A percentile compares a stretch with the other conserved stretches of the same genome.
These are phyloP conservation scores for Elaeis guineensis DNA, from an alignment of 176 grass and related monocot genomes.

Conservation along the genomic window DNA sequence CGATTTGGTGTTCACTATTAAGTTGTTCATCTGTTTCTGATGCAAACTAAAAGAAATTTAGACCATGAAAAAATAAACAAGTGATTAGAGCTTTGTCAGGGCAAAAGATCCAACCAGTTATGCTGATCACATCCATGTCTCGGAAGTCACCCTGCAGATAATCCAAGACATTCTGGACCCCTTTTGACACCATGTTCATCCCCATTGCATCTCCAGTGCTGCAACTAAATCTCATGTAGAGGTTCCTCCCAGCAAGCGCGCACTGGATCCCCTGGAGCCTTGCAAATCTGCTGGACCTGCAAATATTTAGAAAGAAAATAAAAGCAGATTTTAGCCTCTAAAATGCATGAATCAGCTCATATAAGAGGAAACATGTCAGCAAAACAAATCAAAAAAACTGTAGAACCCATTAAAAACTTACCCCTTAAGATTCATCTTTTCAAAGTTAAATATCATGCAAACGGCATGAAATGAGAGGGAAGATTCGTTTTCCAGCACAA, in stretches of 20 bases:
- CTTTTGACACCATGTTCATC: conserved; percentile 99
- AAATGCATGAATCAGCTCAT: too few species aligned
- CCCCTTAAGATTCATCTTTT: too few species aligned
- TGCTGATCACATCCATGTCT: conserved; percentile 91
- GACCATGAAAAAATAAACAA: not conserved
- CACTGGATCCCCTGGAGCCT: conserved; percentile 69
- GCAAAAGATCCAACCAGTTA: conserved; percentile 43
- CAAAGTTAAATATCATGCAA: too few species aligned
- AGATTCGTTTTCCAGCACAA: too few species aligned
- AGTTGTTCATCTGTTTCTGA: too few species aligned
- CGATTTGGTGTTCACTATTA: too few species aligned
- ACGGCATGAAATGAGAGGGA: too few species aligned
- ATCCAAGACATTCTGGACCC: conserved; percentile 81
- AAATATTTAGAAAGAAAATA: not conserved
- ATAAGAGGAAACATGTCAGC: too few species aligned
- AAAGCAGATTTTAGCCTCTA: not conserved
- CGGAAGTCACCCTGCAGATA: conserved; percentile 70
- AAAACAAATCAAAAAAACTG: too few species aligned
- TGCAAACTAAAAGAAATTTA: too few species aligned
- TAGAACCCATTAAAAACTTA: too few species aligned
- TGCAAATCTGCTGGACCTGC: conserved; percentile 84
- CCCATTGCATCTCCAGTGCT: conserved; percentile 96
- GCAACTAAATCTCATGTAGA: conserved; percentile 92
- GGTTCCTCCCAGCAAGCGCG: conserved; percentile 75
- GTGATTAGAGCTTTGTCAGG: not conserved